Evolutionary conservation across 2,329 filamentous ascomycete species (phyloP).

Genomic region (Colletotrichum filicis): DNA sequence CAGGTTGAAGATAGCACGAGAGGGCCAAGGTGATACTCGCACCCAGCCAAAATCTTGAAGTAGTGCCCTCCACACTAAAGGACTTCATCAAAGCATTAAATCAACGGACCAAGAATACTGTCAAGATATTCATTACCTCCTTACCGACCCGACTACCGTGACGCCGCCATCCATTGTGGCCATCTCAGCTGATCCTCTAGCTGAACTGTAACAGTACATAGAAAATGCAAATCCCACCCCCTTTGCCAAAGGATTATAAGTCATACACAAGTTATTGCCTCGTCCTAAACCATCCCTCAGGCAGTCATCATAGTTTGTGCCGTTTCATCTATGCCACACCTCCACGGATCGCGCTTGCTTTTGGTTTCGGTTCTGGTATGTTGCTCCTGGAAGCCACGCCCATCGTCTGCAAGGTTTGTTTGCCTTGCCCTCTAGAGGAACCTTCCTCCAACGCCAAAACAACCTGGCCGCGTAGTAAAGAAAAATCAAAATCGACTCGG

Average conservation of each 20-base stretch:
- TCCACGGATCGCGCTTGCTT: constrained; percentile 20
- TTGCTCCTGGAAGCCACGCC: constrained; percentile 23
- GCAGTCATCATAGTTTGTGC: constrained; percentile 23
- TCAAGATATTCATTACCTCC: constrained; percentile 31
- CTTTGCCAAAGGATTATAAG: constrained; percentile 35
- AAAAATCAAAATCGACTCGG: constrained; percentile 16
- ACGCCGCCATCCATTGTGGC: constrained; percentile 21
- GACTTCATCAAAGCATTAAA: background rate
- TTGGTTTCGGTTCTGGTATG: constrained; percentile 19
- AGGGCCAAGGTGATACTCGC: too few species aligned
- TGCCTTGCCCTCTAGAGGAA: constrained; percentile 25
- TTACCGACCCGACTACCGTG: constrained; percentile 24
- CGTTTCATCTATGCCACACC: constrained; percentile 24
- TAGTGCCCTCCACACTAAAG: too few species aligned
- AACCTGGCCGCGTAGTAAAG: constrained; percentile 26
- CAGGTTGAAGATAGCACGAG: too few species aligned
- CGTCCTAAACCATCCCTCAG: constrained; percentile 17
- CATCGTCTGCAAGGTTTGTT: constrained; percentile 12
- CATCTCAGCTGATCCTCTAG: constrained; percentile 24
- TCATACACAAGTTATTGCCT: constrained; percentile 32
- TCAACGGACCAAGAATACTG: background rate
- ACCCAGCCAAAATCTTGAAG: too few species aligned
- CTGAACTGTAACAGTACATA: constrained; percentile 35
- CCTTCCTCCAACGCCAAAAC: constrained; percentile 34
- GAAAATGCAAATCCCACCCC: constrained; percentile 31